Evolutionary conservation across 2,329 filamentous ascomycete species (phyloP).

Genomic region (Colletotrichum zoysiae): DNA sequence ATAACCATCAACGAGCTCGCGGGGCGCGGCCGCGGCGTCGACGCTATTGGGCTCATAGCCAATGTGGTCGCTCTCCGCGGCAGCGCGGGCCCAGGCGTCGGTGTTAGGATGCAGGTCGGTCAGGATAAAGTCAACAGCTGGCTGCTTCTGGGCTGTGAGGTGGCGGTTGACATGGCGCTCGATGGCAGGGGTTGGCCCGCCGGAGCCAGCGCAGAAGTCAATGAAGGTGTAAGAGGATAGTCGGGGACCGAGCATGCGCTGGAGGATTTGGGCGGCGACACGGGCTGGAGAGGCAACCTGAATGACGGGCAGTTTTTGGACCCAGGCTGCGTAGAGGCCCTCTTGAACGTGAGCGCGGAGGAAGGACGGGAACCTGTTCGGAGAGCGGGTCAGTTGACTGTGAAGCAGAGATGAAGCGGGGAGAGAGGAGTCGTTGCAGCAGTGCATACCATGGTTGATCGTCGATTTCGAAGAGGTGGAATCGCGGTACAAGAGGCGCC

Average conservation of each 20-base stretch:
- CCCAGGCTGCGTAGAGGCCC: slow-evolving; percentile 74
- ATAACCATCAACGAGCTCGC: slow-evolving; percentile 56
- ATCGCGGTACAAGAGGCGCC: slow-evolving; percentile 66
- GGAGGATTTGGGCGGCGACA: slow-evolving; percentile 70
- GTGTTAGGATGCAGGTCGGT: slow-evolving; percentile 76
- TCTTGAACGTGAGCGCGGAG: slow-evolving; percentile 75
- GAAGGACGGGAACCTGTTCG: slow-evolving; percentile 72
- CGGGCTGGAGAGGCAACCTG: slow-evolving; percentile 69
- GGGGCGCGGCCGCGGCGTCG: slow-evolving; percentile 73
- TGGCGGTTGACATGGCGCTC: slow-evolving; percentile 69
- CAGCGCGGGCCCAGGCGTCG: slow-evolving; percentile 68
- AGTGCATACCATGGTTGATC: slow-evolving; percentile 72
- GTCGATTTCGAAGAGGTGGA: slow-evolving; percentile 76
- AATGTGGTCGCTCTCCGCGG: slow-evolving; percentile 66
- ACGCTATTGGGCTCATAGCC: slow-evolving; percentile 71
- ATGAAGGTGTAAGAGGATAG: slow-evolving; percentile 72
- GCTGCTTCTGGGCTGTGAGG: slow-evolving; percentile 46
- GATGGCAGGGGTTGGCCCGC: slow-evolving; percentile 76
- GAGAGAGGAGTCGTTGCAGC: slow-evolving; percentile 9
- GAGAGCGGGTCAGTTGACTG: slow-evolving; percentile 23
- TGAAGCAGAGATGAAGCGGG: not conserved
- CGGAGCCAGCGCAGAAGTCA: slow-evolving; percentile 82
- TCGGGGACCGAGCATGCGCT: slow-evolving; percentile 60
- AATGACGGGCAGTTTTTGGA: slow-evolving; percentile 67
- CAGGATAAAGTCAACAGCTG: slow-evolving; percentile 69